Conservation (phyloP, 139 green algal species). For the Coelastrella sp. region DNA sequence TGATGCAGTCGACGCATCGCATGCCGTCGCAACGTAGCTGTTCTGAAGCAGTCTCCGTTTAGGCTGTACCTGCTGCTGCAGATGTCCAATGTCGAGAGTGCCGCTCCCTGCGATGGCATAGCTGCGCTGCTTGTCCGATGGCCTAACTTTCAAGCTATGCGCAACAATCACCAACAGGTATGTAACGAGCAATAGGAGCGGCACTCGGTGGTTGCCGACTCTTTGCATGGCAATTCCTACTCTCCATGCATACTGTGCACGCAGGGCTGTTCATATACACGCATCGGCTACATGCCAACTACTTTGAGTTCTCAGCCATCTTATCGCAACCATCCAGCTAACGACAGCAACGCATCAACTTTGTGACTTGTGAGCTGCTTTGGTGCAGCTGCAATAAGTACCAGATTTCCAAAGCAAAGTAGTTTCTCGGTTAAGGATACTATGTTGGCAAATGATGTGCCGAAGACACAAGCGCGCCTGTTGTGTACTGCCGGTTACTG, state of each 20-base stretch:
- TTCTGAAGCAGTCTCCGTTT: background rate
- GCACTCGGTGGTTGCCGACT: background rate
- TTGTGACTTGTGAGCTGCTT: background rate
- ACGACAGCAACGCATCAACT: background rate
- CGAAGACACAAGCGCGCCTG: background rate
- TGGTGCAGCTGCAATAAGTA: background rate
- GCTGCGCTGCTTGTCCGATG: too few species aligned
- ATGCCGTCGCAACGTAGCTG: constrained; percentile 11
- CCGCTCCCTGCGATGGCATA: too few species aligned
- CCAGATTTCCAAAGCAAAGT: background rate
- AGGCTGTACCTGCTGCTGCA: background rate
- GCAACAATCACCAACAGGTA: too few species aligned
- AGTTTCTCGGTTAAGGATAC: background rate
- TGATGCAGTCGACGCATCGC: background rate
- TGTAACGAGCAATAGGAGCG: too few species aligned
- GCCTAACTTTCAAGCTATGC: too few species aligned
- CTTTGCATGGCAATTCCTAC: background rate
- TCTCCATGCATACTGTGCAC: background rate
- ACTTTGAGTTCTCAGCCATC: background rate
- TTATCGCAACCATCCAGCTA: background rate
- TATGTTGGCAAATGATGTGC: background rate
- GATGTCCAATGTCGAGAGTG: too few species aligned
- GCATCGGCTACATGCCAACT: background rate
- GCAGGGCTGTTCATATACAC: background rate
- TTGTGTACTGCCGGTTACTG: background rate